Evolutionary conservation across 768 basidiomycete genomes (phyloP), one percentile per base, ranked within the genome.

Genomic region (Hirschioporus abietinus): DNA sequence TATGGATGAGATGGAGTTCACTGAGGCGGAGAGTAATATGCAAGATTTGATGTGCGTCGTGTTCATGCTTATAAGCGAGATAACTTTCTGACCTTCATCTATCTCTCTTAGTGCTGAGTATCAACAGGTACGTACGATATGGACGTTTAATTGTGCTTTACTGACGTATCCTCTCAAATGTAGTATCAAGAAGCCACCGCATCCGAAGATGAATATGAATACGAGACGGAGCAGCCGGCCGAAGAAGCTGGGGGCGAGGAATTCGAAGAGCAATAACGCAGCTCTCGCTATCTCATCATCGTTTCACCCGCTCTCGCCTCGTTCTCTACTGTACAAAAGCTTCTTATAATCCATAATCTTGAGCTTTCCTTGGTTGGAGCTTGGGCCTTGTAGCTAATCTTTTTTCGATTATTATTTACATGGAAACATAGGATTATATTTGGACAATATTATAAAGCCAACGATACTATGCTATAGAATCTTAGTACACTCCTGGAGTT

Each of bases 1-100:
- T 58, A 95, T 96, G 95, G 95, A 95, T 74, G 74, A 84, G 20
- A 78, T 82, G 88, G 86, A 95, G 77, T 93, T 95, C 76, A 84
- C 90, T 0, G 93, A 95, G 75, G 93, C 93, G 0, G 92, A 94
- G 78, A 93, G 90, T 73, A 93, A 94, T 74, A 80, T 85, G 1
- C 83, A 82, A 1, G 93, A 95, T 78, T 76, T 95, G 62, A 88
- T 94, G 92, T 93, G 75, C 76, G 92, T n/a, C 7, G 12, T 70
- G 23, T 34, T 65, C 25, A 18, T 65, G 63, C 1, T 35, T 35
- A 67, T 27, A 63, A 10, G 12, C 58, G 34, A 36, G 57, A 59
- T 67, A 9, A 9, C 68, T 26, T 25, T 18, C 52, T 70, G 42
- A 68, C 57, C 64, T 71, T 63, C 68, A 66, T 35, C 71, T 12